Base-by-base conservation (phyloP, 495 filamentous ascomycete genomes). In the Ascodesmis nigricans region DNA sequence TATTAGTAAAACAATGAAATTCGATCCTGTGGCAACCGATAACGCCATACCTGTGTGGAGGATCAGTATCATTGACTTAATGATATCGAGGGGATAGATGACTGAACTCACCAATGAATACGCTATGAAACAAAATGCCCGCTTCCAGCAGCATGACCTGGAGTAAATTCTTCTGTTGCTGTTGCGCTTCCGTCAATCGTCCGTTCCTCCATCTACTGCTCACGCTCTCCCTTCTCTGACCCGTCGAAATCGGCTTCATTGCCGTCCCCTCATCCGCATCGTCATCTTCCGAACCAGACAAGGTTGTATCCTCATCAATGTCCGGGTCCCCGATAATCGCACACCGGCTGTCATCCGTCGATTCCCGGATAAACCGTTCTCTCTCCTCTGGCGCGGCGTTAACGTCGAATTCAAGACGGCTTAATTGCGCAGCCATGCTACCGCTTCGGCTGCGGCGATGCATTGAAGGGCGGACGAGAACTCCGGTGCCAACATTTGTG, bases 71-170 rank as follows among this genome's bases (percentile, higher is more conserved):
- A 33, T 14, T 17, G 15, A 20, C 16, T 5, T 14, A 6, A 20
- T 19, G 30, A 20, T 14, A 33, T 20, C 13, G 5, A 5, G 10
- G 30, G 21, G 11, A n/a, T n/a, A n/a, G n/a, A n/a, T n/a, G n/a
- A 5, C 11, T 33, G 19, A n/a, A 16, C 23, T 29, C 37, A 42
- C 49, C 49, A 30, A 50, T 50, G 27, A 82, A 78, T 33, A 80
- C 60, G 30, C 71, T 77, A 52, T 82, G 76, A 52, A 81, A 79
- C 36, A 82, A 64, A 41, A 82, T 71, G 25, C 76, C 76, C 47
- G 78, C 78, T 26, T 44, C 41, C 10, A 44, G 31, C 3, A 44
- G 60, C 19, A 42, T 24, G n/a, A 36, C 33, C 27, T 42, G 39
- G 18, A 42, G 16, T 9, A 37, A 11, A 15, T 29, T 32, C 26